A percentile compares a stretch with the other conserved stretches of the same genome.
phyloP scores from a whole-genome alignment of 495 filamentous ascomycete genomes.

The Evansstolkia leycettana region DNA sequence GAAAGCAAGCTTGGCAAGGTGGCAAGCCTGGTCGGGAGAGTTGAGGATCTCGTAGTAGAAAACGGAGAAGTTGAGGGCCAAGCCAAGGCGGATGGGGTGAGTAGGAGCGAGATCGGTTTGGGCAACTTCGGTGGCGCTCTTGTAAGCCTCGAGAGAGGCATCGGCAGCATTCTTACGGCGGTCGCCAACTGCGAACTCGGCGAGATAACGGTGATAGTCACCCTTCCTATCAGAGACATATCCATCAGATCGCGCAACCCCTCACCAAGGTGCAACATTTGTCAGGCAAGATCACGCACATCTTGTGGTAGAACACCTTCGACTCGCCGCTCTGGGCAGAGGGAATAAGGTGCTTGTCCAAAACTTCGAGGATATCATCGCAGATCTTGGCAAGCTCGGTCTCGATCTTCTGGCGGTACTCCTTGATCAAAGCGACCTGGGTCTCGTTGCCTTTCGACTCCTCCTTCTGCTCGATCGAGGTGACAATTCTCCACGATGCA shows the following conservation, averaged over 20 bases:
- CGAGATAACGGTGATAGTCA: conserved; percentile 99
- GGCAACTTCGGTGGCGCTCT: conserved; percentile 92
- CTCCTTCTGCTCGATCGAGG: conserved; percentile 99
- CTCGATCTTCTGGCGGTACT: conserved; percentile 99
- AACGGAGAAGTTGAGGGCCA: conserved; percentile 98
- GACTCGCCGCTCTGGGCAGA: conserved; percentile 95
- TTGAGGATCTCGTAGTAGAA: conserved; percentile 99
- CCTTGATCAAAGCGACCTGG: conserved; percentile 92
- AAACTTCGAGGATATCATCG: conserved; percentile 94
- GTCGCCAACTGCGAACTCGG: conserved; percentile 95
- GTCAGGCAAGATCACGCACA: conserved; percentile 42
- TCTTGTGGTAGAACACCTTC: conserved; percentile 99
- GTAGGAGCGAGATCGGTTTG: conserved; percentile 96
- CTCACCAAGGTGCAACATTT: background rate
- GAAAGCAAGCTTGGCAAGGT: conserved; percentile 98
- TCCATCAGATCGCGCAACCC: conserved; percentile 3
- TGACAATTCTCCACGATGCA: conserved; percentile 99
- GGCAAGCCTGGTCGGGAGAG: conserved; percentile 96
- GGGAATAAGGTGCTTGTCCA: conserved; percentile 92
- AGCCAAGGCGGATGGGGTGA: conserved; percentile 96
- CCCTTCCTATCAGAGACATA: conserved; percentile 64
- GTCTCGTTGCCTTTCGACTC: conserved; percentile 97
- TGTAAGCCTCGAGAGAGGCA: conserved; percentile 97
- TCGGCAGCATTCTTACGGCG: conserved; percentile 95
- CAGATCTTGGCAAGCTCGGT: conserved; percentile 97